Conservation (phyloP, 1,139 yeast species). For the Sugiyamaella paludigena region DNA sequence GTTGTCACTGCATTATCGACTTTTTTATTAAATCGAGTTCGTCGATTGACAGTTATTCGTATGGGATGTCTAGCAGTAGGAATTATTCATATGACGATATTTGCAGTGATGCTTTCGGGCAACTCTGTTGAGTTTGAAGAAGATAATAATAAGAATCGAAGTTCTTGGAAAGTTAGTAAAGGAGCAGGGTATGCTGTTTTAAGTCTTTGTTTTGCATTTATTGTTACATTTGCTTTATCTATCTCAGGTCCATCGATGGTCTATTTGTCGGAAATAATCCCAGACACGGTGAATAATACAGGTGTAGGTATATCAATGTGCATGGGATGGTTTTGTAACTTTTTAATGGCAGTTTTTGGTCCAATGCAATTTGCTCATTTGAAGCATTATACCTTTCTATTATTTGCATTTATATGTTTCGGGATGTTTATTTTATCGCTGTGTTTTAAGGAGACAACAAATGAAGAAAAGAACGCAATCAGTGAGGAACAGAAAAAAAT, state of each 20-base stretch:
- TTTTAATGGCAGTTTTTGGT: conserved; percentile 30
- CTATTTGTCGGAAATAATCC: conserved; percentile 56
- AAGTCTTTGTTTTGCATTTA: conserved; percentile 49
- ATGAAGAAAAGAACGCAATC: too few species aligned
- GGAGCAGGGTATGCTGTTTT: conserved; percentile 44
- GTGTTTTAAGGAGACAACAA: neutral
- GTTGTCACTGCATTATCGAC: conserved; percentile 47
- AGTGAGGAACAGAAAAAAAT: too few species aligned
- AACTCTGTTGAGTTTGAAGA: conserved; percentile 11
- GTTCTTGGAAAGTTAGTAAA: conserved; percentile 38
- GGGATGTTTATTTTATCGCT: conserved; percentile 5
- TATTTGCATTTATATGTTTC: conserved; percentile 15
- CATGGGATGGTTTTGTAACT: conserved; percentile 52
- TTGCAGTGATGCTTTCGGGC: conserved; percentile 36
- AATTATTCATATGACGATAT: conserved; percentile 41
- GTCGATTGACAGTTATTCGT: conserved; percentile 37
- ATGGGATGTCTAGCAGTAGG: conserved; percentile 40
- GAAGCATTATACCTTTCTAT: conserved; percentile 13
- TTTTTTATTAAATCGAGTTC: conserved; percentile 37
- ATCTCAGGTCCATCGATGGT: conserved; percentile 39
- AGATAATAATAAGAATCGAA: conserved; percentile 21
- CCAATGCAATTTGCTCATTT: conserved; percentile 42
- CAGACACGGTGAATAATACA: conserved; percentile 46
- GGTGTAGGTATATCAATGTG: conserved; percentile 56
- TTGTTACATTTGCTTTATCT: conserved; percentile 51